phyloP scores from a whole-genome alignment of 2,329 filamentous ascomycete species.

The Sporothrix phasma region DNA sequence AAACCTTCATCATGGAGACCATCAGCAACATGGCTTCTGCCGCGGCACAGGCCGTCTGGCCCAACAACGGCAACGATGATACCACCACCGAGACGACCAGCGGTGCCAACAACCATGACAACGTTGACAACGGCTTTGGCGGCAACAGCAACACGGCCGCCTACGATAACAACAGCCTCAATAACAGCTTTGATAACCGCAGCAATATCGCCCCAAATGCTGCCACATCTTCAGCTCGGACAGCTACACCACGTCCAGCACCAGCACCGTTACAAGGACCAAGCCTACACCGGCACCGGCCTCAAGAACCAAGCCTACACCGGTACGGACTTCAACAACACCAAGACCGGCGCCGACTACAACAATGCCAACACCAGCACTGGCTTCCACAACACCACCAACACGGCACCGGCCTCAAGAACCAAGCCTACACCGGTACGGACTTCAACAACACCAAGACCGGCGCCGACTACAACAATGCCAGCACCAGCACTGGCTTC shows the following conservation, averaged over 20 bases:
- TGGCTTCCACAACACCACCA: constrained; percentile 23
- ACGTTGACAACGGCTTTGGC: not conserved
- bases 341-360: not conserved
- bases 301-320: not conserved
- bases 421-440: no score
- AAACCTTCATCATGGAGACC: constrained; percentile 53
- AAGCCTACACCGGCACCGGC: not conserved
- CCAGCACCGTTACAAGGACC: constrained; percentile 16
- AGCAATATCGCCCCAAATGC: constrained; percentile 14
- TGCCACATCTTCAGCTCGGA: not conserved
- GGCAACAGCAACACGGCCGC: not conserved
- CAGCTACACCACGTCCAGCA: not conserved
- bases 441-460: no score
- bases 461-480: no score
- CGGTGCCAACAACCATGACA: not conserved
- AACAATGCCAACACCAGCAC: not conserved
- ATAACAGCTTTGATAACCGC: constrained; percentile 17
- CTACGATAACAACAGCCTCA: no score
- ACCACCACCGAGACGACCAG: not conserved
- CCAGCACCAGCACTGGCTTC: no score
- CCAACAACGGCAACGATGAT: constrained; percentile 28
- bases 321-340: constrained; percentile 20
- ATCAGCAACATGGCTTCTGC: constrained; percentile 46
- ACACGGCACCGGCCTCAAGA: no score
- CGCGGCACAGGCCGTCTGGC: constrained; percentile 41